Conservation (phyloP, 2,329 filamentous ascomycete species). For the Neonectria coccinea region DNA sequence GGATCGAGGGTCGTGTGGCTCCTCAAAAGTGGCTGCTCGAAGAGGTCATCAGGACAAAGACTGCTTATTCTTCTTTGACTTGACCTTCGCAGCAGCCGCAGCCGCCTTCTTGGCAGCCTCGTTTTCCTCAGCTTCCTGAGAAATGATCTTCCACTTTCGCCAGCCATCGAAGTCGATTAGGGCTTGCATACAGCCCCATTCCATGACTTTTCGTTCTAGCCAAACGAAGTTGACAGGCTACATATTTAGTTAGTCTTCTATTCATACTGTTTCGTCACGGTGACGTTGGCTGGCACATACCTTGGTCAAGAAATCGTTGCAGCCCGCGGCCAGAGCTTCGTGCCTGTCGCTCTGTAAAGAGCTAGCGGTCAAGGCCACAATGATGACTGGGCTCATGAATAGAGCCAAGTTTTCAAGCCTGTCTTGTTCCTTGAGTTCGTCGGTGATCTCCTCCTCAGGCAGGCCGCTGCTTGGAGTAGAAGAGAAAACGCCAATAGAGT, state of each 20-base stretch:
- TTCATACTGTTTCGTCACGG: background rate
- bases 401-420: constrained; percentile 74
- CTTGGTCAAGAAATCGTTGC: constrained; percentile 98
- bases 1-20: background rate
- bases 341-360: constrained; percentile 95
- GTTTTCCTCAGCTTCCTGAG: constrained; percentile 58
- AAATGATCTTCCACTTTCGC: constrained; percentile 95
- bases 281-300: constrained; percentile 59
- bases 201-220: constrained; percentile 97
- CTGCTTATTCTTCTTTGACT: constrained; percentile 60
- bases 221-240: constrained; percentile 97
- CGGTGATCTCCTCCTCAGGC: constrained; percentile 58
- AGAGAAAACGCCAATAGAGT: constrained; percentile 91
- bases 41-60: constrained; percentile 44
- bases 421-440: constrained; percentile 72
- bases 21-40: background rate
- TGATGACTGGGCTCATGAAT: constrained; percentile 98
- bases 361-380: constrained; percentile 94
- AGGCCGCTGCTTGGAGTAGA: constrained; percentile 70
- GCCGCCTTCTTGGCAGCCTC: constrained; percentile 57
- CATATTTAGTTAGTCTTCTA: constrained; percentile 29
- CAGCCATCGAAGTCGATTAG: constrained; percentile 98
- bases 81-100: constrained; percentile 49
- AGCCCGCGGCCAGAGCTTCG: constrained; percentile 92
- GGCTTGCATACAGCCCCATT: constrained; percentile 99